Evolutionary conservation across 306 rosid genomes (phyloP).

Genomic region (Sindora glabra): DNA sequence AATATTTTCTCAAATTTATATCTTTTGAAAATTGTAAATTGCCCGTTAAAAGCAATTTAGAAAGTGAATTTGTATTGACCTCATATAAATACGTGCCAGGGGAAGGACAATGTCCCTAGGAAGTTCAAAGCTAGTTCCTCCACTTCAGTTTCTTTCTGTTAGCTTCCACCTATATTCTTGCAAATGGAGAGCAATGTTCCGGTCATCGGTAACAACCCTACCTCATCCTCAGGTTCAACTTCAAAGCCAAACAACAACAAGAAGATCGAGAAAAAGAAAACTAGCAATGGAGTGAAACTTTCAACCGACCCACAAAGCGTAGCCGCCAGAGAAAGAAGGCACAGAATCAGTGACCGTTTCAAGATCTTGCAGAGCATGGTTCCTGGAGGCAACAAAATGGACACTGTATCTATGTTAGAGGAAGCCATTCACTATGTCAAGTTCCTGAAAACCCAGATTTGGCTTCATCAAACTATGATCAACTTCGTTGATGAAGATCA

Average conservation of each 20-base stretch:
- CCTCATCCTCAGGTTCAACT: conserved; percentile 29
- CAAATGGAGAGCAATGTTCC: conserved; percentile 31
- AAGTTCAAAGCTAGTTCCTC: neutral
- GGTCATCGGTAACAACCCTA: neutral
- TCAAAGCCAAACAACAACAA: conserved; percentile 21
- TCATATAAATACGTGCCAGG: conserved; percentile 10
- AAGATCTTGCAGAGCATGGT: conserved; percentile 86
- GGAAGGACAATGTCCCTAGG: neutral
- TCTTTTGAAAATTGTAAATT: too few relatives aligned
- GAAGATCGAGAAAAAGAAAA: conserved; percentile 20
- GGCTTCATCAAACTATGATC: conserved; percentile 77
- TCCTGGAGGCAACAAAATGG: conserved; percentile 87
- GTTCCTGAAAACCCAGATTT: conserved; percentile 72
- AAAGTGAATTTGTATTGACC: too few relatives aligned
- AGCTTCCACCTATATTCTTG: too few relatives aligned
- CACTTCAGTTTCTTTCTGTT: neutral
- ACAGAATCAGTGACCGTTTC: conserved; percentile 81
- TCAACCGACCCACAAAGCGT: conserved; percentile 94
- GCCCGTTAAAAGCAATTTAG: too few relatives aligned
- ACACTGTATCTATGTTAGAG: conserved; percentile 84
- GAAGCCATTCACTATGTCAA: conserved; percentile 81
- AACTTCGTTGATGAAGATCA: conserved; percentile 26
- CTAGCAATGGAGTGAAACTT: conserved; percentile 46
- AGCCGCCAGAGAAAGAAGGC: conserved; percentile 86
- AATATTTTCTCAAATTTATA: too few relatives aligned